Evolutionary conservation across 1,284 basidiomycete genomes (phyloP).

Genomic region (Ganoderma sinense): DNA sequence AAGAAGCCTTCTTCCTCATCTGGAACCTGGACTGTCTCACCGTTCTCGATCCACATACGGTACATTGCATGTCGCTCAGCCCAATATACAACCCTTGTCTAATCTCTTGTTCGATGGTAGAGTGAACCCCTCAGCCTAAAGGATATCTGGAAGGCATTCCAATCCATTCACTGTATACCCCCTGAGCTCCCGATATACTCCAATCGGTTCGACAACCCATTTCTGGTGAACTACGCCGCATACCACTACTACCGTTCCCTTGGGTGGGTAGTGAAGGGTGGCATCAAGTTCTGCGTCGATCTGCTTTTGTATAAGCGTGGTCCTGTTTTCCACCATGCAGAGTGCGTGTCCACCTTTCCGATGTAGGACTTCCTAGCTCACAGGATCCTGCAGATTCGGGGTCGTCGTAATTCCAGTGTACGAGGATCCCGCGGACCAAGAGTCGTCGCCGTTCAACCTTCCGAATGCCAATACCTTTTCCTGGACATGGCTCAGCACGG

Average conservation of each 20-base stretch:
- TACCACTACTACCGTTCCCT: slow-evolving; percentile 97
- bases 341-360: slow-evolving; percentile 58
- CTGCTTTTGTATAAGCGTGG: slow-evolving; percentile 95
- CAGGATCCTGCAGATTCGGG: slow-evolving; percentile 72
- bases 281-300: slow-evolving; percentile 98
- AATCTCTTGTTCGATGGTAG: slow-evolving; percentile 41
- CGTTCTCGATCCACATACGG: slow-evolving; percentile 71
- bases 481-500: slow-evolving; percentile 97
- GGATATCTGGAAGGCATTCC: slow-evolving; percentile 69
- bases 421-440: slow-evolving; percentile 79
- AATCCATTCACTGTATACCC: slow-evolving; percentile 45
- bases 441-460: slow-evolving; percentile 64
- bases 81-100: slow-evolving; percentile 15
- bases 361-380: background rate
- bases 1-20: slow-evolving; percentile 92
- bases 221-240: slow-evolving; percentile 89
- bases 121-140: slow-evolving; percentile 58
- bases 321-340: slow-evolving; percentile 95
- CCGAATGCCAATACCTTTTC: slow-evolving; percentile 76
- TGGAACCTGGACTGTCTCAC: slow-evolving; percentile 88
- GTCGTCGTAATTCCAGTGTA: slow-evolving; percentile 91
- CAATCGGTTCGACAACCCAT: slow-evolving; percentile 86
- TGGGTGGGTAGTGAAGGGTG: slow-evolving; percentile 97
- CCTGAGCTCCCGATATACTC: slow-evolving; percentile 40
- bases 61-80: slow-evolving; percentile 41